Base-by-base conservation (phyloP, 1,284 basidiomycete genomes). In the Fomitopsis betulina region DNA sequence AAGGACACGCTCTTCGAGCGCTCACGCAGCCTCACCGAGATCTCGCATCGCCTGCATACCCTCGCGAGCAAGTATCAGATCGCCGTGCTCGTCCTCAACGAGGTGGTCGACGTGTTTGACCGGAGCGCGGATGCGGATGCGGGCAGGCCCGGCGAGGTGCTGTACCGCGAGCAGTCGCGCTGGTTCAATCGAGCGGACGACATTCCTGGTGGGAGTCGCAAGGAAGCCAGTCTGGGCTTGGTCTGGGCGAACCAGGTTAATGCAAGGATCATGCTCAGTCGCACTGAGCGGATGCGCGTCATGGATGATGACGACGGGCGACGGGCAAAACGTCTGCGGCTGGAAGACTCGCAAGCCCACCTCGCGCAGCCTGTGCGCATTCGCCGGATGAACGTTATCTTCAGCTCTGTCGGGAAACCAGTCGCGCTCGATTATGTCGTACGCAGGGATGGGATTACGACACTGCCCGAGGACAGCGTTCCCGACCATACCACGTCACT, bases 241-340 rank as follows among this genome's bases (percentile, higher is more conserved):
- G 86, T 87, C 2, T 98, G 95, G 95, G 89, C 93, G 9, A 96
- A 96, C 70, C 88, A 91, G 61, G 78, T 97, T 59, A 95, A 95
- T 62, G 80, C 80, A 3, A 81, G 95, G 12, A 80, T 97, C 57
- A 87, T 96, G 81, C 78, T 96, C 51, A 84, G 81, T 50, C 81
- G 92, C 17, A 95, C 94, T 0, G 82, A 83, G 5, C 77, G 92
- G 58, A 77, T 87, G 59, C 78, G 84, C 39, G 76, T 85, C 62
- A 64, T 89, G 8, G 75, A 80, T 35, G 74, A 73, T 37, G 64
- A 65, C n/a, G 68, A 71, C 10, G 55, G 37, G 21, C 56, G 63
- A 15, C 63, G 62, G 39, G 60, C 65, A 19, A 81, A 81, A 63
- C 73, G 81, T 35, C 63, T 61, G 32, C 66, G 65, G 10, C 35